Base-by-base conservation (phyloP, 768 basidiomycete species). In the Trametes punicea region DNA sequence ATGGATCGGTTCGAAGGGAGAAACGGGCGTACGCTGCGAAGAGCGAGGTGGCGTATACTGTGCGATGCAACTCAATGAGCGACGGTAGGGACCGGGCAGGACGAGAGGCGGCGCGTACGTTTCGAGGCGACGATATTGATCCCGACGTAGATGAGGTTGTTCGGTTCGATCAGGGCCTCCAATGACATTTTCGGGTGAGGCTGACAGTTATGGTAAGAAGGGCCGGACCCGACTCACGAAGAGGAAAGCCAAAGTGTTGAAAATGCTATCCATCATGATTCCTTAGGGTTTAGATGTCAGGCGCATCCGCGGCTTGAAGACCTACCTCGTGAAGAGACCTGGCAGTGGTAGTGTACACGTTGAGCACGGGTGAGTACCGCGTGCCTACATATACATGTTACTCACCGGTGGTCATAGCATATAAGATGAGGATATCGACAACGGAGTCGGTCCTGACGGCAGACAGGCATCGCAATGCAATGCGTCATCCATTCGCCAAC, bases 91-190 rank as follows among this genome's bases (percentile, higher is more conserved):
- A 36, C 34, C n/a, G 10, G 13, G 34, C 13, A 10, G 34, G 34
- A 2, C n/a, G 3, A 4, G 11, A 31, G 10, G 46, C 18, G 31
- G 9, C 11, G 38, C 52, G 20, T 18, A 54, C 52, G 41, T 25
- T 54, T 54, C 18, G 52, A 33, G 11, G 44, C 42, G 2, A 54
- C 33, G 31, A 54, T 45, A 16, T 36, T 42, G 26, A 54, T 26
- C 8, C 38, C 52, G 44, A 30, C 42, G 25, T 54, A 54, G 52
- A 54, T 46, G 33, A 54, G 42, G 23, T 54, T 54, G 23, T 54
- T 18, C 16, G 52, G 42, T 33, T 45, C 33, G 4, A 33, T 33
- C 2, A 54, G 21, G 27, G 52, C 52, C 52, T 54, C 10, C 11
- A 11, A 44, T 11, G 15, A 9, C 2, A 25, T 20, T 40, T 7